Evolutionary conservation across 768 basidiomycete genomes (phyloP), one percentile per base, ranked within the genome.

Genomic region (Royoungia palumana): DNA sequence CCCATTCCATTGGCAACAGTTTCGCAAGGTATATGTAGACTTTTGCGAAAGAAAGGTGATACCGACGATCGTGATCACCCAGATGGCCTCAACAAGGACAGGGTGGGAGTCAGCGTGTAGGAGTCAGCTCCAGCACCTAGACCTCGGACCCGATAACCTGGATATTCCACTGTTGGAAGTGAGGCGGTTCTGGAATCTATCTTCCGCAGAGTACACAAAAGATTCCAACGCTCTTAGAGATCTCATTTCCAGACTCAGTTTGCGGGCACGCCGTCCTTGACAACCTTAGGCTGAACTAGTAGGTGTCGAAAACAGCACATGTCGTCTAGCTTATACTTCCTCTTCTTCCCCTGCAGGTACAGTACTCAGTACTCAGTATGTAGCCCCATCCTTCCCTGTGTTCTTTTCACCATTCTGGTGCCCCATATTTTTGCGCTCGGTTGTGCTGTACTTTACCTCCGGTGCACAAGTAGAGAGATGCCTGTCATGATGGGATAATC

Each of bases 1-100:
- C 4, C 12, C 25, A 2, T 16, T 20, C 6, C 63, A 56, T 3
- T 63, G 63, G 60, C 35, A 54, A 5, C 52, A 46, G n/a, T 62
- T 63, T 35, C 51, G 35, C 24, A 64, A 44, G 49, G 57, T 63
- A 17, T 65, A 60, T 14, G 44, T 53, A 49, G 60, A 59, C 1
- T 63, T 57, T 27, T 63, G 60, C 47, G 53, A 43, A 5, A 51
- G 14, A 46, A 60, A 35, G 28, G 63, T 53, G n/a, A 39, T 44
- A 39, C 63, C 62, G 2, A 50, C 45, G 32, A 34, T 63, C 20
- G 63, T 57, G 32, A 28, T 63, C 34, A 63, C 57, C 20, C 54
- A 19, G 32, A 54, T 56, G 54, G 24, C 6, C 36, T 37, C 10
- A 51, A 25, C 8, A 9, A 14, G 49, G 42, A 5, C 19, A 7